Conservation (phyloP, 148 eudicot genomes). For the Cornus kousa region DNA sequence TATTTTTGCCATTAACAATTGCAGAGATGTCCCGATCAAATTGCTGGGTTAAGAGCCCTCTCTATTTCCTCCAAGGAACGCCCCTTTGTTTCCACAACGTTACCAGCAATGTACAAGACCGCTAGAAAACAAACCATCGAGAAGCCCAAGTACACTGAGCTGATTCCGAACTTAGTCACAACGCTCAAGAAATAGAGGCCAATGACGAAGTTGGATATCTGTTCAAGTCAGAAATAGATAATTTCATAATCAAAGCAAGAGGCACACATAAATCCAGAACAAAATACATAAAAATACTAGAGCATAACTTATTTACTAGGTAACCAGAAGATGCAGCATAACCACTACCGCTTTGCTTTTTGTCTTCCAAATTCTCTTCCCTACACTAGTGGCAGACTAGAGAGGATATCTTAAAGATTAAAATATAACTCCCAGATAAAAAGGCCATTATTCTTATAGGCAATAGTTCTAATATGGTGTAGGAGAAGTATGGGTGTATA, state of each 20-base stretch:
- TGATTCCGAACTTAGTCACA: slow-evolving; percentile 85
- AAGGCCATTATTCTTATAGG: not conserved
- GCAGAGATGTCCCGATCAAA: slow-evolving; percentile 21
- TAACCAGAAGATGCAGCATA: not conserved
- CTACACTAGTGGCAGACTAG: not conserved
- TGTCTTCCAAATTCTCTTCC: not conserved
- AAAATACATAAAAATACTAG: not conserved
- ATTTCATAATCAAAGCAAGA: not conserved
- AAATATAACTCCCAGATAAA: not conserved
- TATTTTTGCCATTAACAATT: slow-evolving; percentile 13
- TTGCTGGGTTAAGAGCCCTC: slow-evolving; percentile 64
- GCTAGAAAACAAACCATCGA: slow-evolving; percentile 73
- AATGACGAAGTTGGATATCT: slow-evolving; percentile 84
- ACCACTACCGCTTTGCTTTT: not conserved
- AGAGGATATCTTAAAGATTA: not conserved
- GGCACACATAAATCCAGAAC: not conserved
- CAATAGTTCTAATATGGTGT: not conserved
- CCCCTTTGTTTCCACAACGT: slow-evolving; percentile 98
- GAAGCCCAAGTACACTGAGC: slow-evolving; percentile 86
- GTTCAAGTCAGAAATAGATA: slow-evolving; percentile 15
- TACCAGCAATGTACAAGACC: slow-evolving; percentile 66
- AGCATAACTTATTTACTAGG: not conserved
- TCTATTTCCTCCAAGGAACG: slow-evolving; percentile 92
- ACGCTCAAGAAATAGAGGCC: slow-evolving; percentile 93
- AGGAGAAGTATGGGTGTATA: not conserved